phyloP scores from a whole-genome alignment of 139 green algal genomes.

The Coelastrella sp. region DNA sequence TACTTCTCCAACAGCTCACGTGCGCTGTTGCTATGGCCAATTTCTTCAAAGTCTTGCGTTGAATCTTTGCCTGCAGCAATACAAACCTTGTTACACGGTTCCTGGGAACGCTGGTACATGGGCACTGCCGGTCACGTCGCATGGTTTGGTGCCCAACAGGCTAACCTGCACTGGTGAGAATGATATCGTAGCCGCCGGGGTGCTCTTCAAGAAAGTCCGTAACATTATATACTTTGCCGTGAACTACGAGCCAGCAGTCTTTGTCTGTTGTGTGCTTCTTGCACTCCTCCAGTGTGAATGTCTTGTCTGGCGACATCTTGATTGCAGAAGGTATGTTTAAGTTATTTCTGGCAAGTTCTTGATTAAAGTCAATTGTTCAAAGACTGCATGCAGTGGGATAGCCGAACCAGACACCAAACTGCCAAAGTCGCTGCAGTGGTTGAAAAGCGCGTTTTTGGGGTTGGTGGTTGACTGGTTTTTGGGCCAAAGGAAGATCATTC shows the following conservation, averaged over 20 bases:
- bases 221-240: slow-evolving; percentile 91
- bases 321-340: not conserved
- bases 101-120: not conserved
- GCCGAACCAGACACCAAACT: not conserved
- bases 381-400: not conserved
- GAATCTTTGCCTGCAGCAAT: slow-evolving; percentile 80
- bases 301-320: slow-evolving; percentile 21
- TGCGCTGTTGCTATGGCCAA: slow-evolving; percentile 87
- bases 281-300: slow-evolving; percentile 66
- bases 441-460: slow-evolving; percentile 3
- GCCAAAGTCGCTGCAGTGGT: not conserved
- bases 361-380: not conserved
- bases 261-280: slow-evolving; percentile 81
- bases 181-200: slow-evolving; percentile 84
- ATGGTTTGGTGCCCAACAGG: not conserved
- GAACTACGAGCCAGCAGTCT: slow-evolving; percentile 86
- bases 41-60: slow-evolving; percentile 93
- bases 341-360: not conserved
- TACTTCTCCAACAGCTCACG: slow-evolving; percentile 86
- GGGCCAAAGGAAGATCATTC: too few relatives aligned
- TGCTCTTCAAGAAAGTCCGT: slow-evolving; percentile 93
- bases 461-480: not conserved
- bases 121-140: not conserved
- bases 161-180: slow-evolving; percentile 73
- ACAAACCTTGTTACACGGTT: not conserved